Conservation (phyloP, 805 yeast genomes). For the Torulaspora gathmanii region DNA sequence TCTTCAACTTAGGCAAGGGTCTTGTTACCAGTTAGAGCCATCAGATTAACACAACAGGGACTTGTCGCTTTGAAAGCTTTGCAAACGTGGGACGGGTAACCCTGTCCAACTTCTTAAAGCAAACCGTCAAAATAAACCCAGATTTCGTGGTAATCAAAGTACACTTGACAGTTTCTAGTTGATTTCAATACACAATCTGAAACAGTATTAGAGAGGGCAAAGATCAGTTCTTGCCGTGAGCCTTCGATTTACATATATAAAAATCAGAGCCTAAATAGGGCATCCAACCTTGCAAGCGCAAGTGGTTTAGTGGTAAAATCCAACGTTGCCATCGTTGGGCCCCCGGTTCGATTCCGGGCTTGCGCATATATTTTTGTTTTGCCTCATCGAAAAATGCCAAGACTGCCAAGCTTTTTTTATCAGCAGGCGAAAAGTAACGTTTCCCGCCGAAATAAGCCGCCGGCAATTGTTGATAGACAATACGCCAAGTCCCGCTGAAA, state of each 20-base stretch:
- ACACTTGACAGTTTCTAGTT: no score
- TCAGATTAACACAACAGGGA: constrained; percentile 3
- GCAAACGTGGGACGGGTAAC: constrained; percentile 10
- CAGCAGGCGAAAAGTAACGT: neutral
- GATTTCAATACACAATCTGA: no score
- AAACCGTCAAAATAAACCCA: no score
- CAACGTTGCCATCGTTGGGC: constrained; percentile 30
- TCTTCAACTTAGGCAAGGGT: constrained; percentile 1
- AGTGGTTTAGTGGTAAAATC: constrained; percentile 30
- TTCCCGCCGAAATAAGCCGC: constrained; percentile 1
- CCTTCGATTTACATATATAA: no score
- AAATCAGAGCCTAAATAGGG: no score
- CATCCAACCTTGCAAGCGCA: no score
- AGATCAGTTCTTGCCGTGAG: no score
- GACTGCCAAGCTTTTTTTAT: neutral
- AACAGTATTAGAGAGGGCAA: no score
- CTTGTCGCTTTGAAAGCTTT: constrained; percentile 2
- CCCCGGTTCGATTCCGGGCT: constrained; percentile 31
- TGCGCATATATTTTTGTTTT: constrained; percentile 13
- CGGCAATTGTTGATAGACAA: neutral
- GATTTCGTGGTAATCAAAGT: no score
- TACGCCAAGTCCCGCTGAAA: neutral
- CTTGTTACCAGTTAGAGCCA: neutral
- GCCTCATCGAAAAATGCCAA: neutral
- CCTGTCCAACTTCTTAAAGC: neutral